Base-by-base conservation (phyloP, 202 grass and related monocot genomes). In the Carex arenaria region DNA sequence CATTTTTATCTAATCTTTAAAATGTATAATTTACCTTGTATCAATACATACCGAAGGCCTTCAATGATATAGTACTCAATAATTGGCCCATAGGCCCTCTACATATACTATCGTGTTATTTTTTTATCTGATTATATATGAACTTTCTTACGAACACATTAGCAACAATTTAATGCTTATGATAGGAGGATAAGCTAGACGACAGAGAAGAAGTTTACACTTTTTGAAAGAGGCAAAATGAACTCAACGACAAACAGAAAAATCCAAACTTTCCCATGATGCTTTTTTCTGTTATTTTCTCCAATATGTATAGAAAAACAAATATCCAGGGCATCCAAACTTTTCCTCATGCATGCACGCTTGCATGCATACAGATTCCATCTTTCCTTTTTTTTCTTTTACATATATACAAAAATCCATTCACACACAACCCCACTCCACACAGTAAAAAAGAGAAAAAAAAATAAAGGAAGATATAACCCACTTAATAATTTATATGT, bases 401-500 rank as follows among this genome's bases (percentile, higher is more conserved):
- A 90, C 69, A 84, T 72, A 80, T 42, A 82, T 70, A 10, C 59
- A 43, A 91, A 89, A 81, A 82, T 82, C 42, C 34, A 86, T 59
- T 84, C 80, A 87, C 23, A 72, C 83, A 82, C 78, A 86, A 67
- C 84, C 76, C 92, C 89, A 68, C 79, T 86, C 85, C 87, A 94
- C 75, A 63, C 82, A 53, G 82, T 7, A 1, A 42, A 40, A 80
- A 62, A 34, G 72, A 55, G 36, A n/a, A 12, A 40, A 74, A 55
- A 68, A 72, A 89, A 83, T 17, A 43, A 67, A 69, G 64, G 31
- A 54, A 4, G 10, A 81, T 70, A 87, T 10, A 81, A 63, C 66
- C 54, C 88, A 81, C 72, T 86, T 32, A 88, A 91, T 91, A 94
- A 84, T 84, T 84, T 75, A 84, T 85, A 87, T 32, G 64, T 83